Conservation (phyloP, 257 asterid species). For the Solanum medicagineum region DNA sequence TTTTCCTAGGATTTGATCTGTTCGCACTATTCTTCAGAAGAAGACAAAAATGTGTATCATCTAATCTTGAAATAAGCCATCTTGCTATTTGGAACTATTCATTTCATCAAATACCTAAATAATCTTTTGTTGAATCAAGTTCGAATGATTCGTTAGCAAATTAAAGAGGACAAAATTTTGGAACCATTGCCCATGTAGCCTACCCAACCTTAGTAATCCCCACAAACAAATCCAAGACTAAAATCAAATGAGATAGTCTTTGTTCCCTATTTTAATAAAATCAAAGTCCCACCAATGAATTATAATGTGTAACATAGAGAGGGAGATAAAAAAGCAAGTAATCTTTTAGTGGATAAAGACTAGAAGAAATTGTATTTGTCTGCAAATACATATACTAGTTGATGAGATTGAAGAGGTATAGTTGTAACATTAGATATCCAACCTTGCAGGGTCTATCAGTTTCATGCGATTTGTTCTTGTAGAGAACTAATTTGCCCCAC, state of each 20-base stretch:
- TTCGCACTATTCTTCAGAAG: not conserved
- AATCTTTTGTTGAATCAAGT: not conserved
- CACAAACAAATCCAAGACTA: constrained; percentile 9
- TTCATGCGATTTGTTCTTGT: constrained; percentile 12
- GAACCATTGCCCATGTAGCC: not conserved
- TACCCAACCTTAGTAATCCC: not conserved
- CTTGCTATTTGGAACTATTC: not conserved
- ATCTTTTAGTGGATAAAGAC: constrained; percentile 12
- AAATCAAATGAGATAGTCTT: constrained; percentile 21
- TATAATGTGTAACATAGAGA: not conserved
- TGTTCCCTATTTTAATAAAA: constrained; percentile 31
- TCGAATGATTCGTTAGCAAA: not conserved
- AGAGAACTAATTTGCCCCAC: constrained; percentile 5
- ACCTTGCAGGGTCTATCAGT: constrained; percentile 10
- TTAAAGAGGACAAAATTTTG: constrained; percentile 3
- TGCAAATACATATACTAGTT: not conserved
- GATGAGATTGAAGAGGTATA: not conserved
- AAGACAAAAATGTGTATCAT: not conserved
- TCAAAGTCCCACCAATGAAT: constrained; percentile 22
- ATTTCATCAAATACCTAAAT: not conserved
- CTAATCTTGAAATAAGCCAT: not conserved
- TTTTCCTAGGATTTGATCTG: not conserved
- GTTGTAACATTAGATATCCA: constrained; percentile 2
- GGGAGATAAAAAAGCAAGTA: not conserved
- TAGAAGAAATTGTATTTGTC: not conserved